Base-by-base conservation (phyloP, 2,329 filamentous ascomycete genomes). In the Talaromyces piceae region DNA sequence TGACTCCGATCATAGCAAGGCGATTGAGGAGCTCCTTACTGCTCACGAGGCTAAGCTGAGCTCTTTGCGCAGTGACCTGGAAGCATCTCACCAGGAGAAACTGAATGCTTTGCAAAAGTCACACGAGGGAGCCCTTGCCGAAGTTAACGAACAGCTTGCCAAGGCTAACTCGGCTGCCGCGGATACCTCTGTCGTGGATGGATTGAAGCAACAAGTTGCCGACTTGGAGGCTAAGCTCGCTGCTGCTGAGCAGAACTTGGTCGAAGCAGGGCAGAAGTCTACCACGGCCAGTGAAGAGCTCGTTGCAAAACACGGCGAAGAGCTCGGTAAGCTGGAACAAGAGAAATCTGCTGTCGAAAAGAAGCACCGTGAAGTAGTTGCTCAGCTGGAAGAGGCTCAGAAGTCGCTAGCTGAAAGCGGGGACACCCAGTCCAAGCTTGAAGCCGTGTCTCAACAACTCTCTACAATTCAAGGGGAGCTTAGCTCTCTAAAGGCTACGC, bases 381-480 rank as follows among this genome's bases (percentile, higher is more conserved):
- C 68, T 60, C 82, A 84, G 53, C 75, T 94, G 45, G 88, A 94
- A 50, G 87, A 90, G 26, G 93, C 95, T 66, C 89, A 91, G 52
- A 78, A 86, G 60, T 88, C 89, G 28, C 74, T 94, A 54, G 86
- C 86, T 25, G 84, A 90, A 57, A 88, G 88, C 56, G 93, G 94
- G 78, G 79, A 73, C 54, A 73, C 78, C 54, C 82, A 83, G 72
- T 82, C 82, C 65, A 79, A 88, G 45, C 71, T 86, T 49, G 85
- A 84, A 71, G 74, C 74, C 12, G 77, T 84, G 33, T 80, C 81
- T 71, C 82, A 82, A 65, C 62, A 71, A 47, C 61, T 69, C 8
- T 57, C 62, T 22, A 58, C 61, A n/a, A 59, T 62, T 16, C 61
- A 65, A 26, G 63, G 67, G n/a, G 63, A 70, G 49, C 49, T 69